Percentiles rank a stretch among this genome's conserved stretches.
These are phyloP conservation scores for Zizania palustris DNA, from an alignment of 202 grass and related monocot species.

Conservation along the genomic window DNA sequence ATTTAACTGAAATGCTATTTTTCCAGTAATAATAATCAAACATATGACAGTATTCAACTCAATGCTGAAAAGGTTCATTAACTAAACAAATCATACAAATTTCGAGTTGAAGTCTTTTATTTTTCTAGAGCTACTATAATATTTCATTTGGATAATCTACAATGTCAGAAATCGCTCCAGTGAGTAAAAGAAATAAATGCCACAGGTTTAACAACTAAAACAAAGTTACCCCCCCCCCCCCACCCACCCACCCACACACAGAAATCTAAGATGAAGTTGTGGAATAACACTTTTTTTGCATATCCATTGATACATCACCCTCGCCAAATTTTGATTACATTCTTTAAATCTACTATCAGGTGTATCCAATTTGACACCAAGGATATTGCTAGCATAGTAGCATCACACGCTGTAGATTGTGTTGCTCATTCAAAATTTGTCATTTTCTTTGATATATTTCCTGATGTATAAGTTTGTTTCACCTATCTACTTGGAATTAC, in stretches of 20 bases:
- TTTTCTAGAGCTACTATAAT: not conserved
- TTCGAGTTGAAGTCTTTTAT: not conserved
- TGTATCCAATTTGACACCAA: not conserved
- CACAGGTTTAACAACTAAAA: not conserved
- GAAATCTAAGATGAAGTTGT: not conserved
- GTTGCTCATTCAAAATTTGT: not conserved
- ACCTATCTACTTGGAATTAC: not conserved
- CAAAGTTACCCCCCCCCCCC: not conserved
- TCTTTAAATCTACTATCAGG: not conserved
- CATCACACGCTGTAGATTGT: not conserved
- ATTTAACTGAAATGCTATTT: not conserved
- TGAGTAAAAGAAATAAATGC: not conserved
- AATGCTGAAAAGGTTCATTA: not conserved
- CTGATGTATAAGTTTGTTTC: not conserved
- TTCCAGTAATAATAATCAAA: not conserved
- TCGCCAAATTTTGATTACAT: not conserved
- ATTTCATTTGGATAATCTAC: not conserved
- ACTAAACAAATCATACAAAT: not conserved
- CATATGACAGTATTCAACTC: not conserved
- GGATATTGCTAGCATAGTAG: not conserved
- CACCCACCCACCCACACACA: no score
- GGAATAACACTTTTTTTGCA: not conserved
- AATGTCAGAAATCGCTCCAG: not conserved
- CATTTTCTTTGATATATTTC: not conserved
- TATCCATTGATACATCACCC: not conserved